phyloP scores from a whole-genome alignment of 1,284 basidiomycete genomes.

The Dichomitus squalens region DNA sequence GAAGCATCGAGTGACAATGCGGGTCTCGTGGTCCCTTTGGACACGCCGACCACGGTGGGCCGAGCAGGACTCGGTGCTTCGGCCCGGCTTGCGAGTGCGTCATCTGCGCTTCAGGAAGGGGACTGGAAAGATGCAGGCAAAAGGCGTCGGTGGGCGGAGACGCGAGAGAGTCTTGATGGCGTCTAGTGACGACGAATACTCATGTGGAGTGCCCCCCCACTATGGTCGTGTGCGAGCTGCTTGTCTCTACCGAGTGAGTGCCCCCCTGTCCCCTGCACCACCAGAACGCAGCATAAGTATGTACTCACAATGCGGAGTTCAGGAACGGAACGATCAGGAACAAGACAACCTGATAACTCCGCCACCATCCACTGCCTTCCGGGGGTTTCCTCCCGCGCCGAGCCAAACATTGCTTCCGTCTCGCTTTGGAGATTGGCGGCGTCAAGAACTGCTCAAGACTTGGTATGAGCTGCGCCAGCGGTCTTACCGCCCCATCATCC shows the following conservation, averaged over 20 bases:
- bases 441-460: not conserved
- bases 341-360: not conserved
- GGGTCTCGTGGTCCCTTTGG: constrained; percentile 56
- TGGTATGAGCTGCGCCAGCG: not conserved
- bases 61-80: constrained; percentile 58
- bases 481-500: constrained; percentile 5
- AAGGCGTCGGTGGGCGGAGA: constrained; percentile 33
- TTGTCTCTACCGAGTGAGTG: no score
- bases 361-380: constrained; percentile 6
- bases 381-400: not conserved
- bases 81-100: constrained; percentile 7
- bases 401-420: constrained; percentile 1
- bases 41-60: constrained; percentile 42
- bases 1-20: constrained; percentile 34
- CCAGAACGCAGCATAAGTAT: no score
- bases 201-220: no score
- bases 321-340: constrained; percentile 2
- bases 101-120: not conserved
- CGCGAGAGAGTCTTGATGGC: not conserved
- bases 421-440: no score
- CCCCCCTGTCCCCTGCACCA: no score
- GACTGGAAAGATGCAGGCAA: constrained; percentile 35
- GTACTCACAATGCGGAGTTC: not conserved
- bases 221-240: no score
- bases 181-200: not conserved